Evolutionary conservation across 169 alveolate genomes (phyloP), one percentile per base, ranked within the genome.

Genomic region (Cryptosporidium muris): DNA sequence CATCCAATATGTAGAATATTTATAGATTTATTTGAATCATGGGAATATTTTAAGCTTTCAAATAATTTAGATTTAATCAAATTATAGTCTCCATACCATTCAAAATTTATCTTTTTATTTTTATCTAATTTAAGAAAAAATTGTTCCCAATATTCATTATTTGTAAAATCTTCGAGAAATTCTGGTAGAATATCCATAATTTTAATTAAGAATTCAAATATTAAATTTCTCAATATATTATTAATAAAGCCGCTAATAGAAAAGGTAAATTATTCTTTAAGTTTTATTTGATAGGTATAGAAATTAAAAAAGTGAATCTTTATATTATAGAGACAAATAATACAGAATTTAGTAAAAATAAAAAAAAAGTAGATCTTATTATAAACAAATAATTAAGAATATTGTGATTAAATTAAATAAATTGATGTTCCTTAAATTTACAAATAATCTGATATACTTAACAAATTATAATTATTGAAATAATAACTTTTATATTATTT

Each of bases 1-100:
- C 97, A 94, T 9, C 98, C 98, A 11, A 95, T 89, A 62, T 91
- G 92, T 25, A 94, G 81, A 34, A 95, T 90, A 66, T 88, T 74
- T 62, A 11, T 64, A 34, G 63, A 56, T 60, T 51, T 48, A 14
- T 34, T 56, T 4, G 4, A 25, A 60, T 60, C 47, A 11, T 65
- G 66, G 54, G 66, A 52, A 12, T 2, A 16, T 14, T 16, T 37
- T 3, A 74, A 43, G 43, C 74, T 58, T 12, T 49, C 37, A 6
- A 74, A 4, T 36, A 74, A 42, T 14, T 58, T 40, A 16, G 38
- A 60, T 40, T 64, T 62, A 34, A 74, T n/a, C 34, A n/a, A 43
- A 6, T 53, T 54, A 56, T 43, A 74, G 37, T 74, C 85, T 8
- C 85, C 85, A 16, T 74, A 74, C 85, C 85, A 74, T 36, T 74